A percentile compares a stretch with the other conserved stretches of the same genome.
Evolutionary conservation across 768 basidiomycete genomes (phyloP).

Genomic region (Chiua virens): DNA sequence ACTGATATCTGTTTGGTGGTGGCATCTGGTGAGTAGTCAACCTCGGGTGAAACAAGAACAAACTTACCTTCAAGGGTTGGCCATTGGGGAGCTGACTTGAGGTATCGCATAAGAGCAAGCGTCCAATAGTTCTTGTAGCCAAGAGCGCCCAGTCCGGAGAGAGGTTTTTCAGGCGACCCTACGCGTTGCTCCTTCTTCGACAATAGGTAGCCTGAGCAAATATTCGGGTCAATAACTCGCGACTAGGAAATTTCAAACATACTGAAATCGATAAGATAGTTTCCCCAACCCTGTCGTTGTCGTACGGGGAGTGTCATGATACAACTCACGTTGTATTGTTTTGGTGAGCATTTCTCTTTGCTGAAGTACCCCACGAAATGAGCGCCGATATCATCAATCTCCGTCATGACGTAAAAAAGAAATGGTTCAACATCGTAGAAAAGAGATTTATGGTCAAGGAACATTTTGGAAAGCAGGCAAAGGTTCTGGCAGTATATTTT

Average conservation of each 20-base stretch:
- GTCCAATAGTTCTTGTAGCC: slow-evolving; percentile 98
- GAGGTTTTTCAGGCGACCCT: slow-evolving; percentile 95
- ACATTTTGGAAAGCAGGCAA: slow-evolving; percentile 97
- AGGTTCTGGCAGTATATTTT: slow-evolving; percentile 99
- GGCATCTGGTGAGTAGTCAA: slow-evolving; percentile 20
- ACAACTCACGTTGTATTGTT: slow-evolving; percentile 97
- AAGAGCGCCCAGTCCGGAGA: slow-evolving; percentile 88
- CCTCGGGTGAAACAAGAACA: slow-evolving; percentile 7
- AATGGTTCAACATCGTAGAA: slow-evolving; percentile 99
- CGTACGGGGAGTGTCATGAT: slow-evolving; percentile 98
- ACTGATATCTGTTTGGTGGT: slow-evolving; percentile 66
- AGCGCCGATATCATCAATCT: slow-evolving; percentile 84
- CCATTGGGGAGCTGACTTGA: slow-evolving; percentile 56
- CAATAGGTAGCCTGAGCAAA: slow-evolving; percentile 77
- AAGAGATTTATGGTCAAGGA: slow-evolving; percentile 96
- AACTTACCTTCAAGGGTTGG: slow-evolving; percentile 73
- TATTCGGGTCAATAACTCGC: slow-evolving; percentile 1
- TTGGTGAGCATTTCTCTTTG: slow-evolving; percentile 96
- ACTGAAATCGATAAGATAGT: slow-evolving; percentile 98
- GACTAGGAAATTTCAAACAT: slow-evolving; percentile 12
- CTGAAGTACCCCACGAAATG: slow-evolving; percentile 98
- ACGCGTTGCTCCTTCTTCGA: slow-evolving; percentile 91
- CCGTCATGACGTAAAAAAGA: slow-evolving; percentile 96
- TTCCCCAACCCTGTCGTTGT: slow-evolving; percentile 96
- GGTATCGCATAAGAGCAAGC: slow-evolving; percentile 78